Evolutionary conservation across 352 stramenopile genomes (phyloP).

Genomic region (Chrysophaeum taylorii): DNA sequence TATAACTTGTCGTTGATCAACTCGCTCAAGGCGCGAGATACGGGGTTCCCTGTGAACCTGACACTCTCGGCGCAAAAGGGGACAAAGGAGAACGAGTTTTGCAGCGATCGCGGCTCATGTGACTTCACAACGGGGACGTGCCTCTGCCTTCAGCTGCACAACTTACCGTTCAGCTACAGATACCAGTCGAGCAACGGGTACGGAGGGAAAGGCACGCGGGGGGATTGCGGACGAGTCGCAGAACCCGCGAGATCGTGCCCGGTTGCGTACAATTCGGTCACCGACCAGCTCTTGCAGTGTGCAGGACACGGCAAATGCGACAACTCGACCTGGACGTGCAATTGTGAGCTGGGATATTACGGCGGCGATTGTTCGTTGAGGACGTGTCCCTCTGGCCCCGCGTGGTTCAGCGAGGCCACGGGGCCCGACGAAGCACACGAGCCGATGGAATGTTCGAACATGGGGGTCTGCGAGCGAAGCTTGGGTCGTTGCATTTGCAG

Average conservation of each 20-base stretch:
- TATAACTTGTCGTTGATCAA: slow-evolving; percentile 18
- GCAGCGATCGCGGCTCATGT: slow-evolving; percentile 6
- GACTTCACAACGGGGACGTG: slow-evolving; percentile 40
- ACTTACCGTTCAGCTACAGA: slow-evolving; percentile 3
- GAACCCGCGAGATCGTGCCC: not conserved
- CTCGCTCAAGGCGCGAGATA: not conserved
- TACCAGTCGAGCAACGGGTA: slow-evolving; percentile 14
- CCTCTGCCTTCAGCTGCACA: slow-evolving; percentile 34
- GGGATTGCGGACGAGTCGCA: not conserved
- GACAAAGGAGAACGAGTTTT: slow-evolving; percentile 6
- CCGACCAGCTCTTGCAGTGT: not conserved
- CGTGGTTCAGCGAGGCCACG: slow-evolving; percentile 19
- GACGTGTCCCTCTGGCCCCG: slow-evolving; percentile 5
- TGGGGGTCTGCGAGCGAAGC: slow-evolving; percentile 57
- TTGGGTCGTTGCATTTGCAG: slow-evolving; percentile 58
- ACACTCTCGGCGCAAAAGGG: not conserved
- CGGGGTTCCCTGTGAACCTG: not conserved
- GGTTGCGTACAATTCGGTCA: not conserved
- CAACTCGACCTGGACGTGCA: slow-evolving; percentile 13
- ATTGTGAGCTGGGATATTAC: slow-evolving; percentile 16
- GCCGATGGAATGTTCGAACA: slow-evolving; percentile 57
- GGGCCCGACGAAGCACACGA: not conserved
- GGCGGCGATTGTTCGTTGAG: slow-evolving; percentile 13
- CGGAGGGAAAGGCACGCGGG: not conserved
- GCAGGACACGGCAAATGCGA: slow-evolving; percentile 8